These are phyloP conservation scores for Termitomyces sp. DNA, from an alignment of 768 basidiomycete species.

Conservation along the genomic window DNA sequence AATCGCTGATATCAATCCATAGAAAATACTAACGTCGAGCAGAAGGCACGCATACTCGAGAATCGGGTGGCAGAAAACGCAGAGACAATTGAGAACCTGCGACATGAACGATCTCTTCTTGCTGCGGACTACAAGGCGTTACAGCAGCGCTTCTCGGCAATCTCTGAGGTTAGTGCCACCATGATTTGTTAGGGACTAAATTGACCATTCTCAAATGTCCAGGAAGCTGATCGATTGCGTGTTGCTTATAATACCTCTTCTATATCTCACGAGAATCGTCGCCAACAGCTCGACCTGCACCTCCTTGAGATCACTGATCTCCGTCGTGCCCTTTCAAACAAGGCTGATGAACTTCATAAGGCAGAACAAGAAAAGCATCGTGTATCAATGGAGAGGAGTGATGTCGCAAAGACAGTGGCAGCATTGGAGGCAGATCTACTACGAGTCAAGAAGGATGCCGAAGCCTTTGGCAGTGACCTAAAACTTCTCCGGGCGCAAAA, in stretches of 20 bases:
- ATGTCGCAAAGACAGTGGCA: conserved; percentile 64
- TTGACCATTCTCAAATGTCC: background rate
- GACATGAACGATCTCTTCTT: conserved; percentile 73
- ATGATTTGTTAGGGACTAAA: background rate
- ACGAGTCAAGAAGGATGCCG: conserved; percentile 74
- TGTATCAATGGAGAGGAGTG: conserved; percentile 57
- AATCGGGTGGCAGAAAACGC: conserved; percentile 65
- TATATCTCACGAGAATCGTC: conserved; percentile 64
- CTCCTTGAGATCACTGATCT: conserved; percentile 74
- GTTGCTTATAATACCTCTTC: conserved; percentile 59
- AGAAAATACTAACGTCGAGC: conserved; percentile 69
- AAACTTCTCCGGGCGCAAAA: conserved; percentile 65
- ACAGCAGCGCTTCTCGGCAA: conserved; percentile 62
- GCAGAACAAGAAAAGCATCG: conserved; percentile 63
- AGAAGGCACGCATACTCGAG: conserved; percentile 69
- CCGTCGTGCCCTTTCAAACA: conserved; percentile 58
- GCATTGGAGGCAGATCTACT: conserved; percentile 69
- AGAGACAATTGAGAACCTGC: conserved; percentile 67
- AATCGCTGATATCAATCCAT: conserved; percentile 1
- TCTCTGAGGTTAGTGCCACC: conserved; percentile 54
- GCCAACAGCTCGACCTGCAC: conserved; percentile 71
- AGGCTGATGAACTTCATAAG: conserved; percentile 59
- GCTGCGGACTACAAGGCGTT: conserved; percentile 68
- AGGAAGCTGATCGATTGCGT: conserved; percentile 63
- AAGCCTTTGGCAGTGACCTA: conserved; percentile 75